Evolutionary conservation across 1,284 basidiomycete species (phyloP).

Genomic region (Cryptococcus sp.): DNA sequence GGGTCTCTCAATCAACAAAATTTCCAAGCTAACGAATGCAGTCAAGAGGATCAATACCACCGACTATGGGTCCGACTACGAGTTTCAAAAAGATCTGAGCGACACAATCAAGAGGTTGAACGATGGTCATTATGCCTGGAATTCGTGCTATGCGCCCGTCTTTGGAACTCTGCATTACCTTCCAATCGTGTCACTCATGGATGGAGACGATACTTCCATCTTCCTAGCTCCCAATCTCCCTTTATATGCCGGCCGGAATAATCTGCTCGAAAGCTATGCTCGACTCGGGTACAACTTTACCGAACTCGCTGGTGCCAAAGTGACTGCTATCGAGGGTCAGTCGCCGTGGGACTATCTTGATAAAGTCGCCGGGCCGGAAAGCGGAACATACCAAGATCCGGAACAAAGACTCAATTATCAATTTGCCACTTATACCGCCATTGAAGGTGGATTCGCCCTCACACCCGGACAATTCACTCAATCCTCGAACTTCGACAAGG

Average conservation of each 20-base stretch:
- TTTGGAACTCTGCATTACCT: slow-evolving; percentile 11
- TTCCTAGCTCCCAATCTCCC: slow-evolving; percentile 14
- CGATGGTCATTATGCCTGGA: slow-evolving; percentile 18
- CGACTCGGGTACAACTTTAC: slow-evolving; percentile 3
- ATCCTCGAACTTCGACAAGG: slow-evolving; percentile 2
- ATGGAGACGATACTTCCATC: slow-evolving; percentile 3
- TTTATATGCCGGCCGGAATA: not conserved
- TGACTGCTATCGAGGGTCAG: slow-evolving; percentile 9
- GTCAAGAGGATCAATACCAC: slow-evolving; percentile 11
- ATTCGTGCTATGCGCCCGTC: slow-evolving; percentile 8
- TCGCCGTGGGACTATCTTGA: slow-evolving; percentile 10
- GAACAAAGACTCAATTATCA: slow-evolving; percentile 12
- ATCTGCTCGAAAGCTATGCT: slow-evolving; percentile 4
- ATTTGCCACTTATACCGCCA: slow-evolving; percentile 8
- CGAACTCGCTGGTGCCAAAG: slow-evolving; percentile 12
- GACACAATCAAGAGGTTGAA: slow-evolving; percentile 8
- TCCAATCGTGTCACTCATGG: slow-evolving; percentile 11
- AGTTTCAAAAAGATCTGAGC: slow-evolving; percentile 14
- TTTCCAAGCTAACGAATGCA: not conserved
- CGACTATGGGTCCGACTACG: slow-evolving; percentile 15
- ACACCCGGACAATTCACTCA: slow-evolving; percentile 5
- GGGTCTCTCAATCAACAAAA: not conserved
- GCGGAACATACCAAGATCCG: slow-evolving; percentile 12
- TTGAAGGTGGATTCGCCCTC: slow-evolving; percentile 4
- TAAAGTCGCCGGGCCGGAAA: slow-evolving; percentile 1